Evolutionary conservation across 345 rosid genomes (phyloP).

Genomic region (Raphanus sativus): DNA sequence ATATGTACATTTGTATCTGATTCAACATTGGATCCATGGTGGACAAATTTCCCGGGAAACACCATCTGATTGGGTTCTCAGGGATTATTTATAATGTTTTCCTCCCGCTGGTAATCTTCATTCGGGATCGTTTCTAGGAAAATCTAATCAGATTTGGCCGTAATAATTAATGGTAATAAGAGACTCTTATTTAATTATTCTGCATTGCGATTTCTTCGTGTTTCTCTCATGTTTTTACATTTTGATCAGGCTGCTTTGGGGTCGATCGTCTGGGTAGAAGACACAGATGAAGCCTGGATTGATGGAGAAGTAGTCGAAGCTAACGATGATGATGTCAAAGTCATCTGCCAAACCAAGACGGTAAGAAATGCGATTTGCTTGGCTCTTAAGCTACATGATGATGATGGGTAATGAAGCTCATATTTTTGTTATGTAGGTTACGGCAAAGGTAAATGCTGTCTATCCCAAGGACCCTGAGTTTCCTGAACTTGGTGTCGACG

Average conservation of each 20-base stretch:
- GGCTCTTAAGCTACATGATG: constrained; percentile 18
- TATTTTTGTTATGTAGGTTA: constrained; percentile 52
- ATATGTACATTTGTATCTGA: background rate
- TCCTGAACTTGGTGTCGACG: constrained; percentile 87
- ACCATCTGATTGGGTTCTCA: constrained; percentile 17
- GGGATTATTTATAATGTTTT: constrained; percentile 15
- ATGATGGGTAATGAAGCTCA: background rate
- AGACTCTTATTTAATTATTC: constrained; percentile 6
- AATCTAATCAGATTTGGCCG: constrained; percentile 17
- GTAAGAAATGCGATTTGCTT: constrained; percentile 41
- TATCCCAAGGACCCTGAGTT: constrained; percentile 88
- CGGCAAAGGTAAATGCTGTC: constrained; percentile 54
- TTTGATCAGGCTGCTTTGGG: constrained; percentile 66
- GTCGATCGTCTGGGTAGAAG: constrained; percentile 86
- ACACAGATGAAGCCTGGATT: constrained; percentile 77
- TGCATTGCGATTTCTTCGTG: constrained; percentile 18
- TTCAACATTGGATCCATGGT: constrained; percentile 29
- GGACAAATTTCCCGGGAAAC: constrained; percentile 15
- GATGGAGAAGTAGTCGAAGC: constrained; percentile 81
- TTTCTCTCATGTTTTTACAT: background rate
- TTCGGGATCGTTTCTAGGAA: constrained; percentile 18
- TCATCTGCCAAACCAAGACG: constrained; percentile 62
- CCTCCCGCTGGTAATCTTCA: constrained; percentile 22
- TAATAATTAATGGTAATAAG: constrained; percentile 36
- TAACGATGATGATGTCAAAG: constrained; percentile 54